Conservation (phyloP, 108 stramenopile species). For the Nitzschia sp. region DNA sequence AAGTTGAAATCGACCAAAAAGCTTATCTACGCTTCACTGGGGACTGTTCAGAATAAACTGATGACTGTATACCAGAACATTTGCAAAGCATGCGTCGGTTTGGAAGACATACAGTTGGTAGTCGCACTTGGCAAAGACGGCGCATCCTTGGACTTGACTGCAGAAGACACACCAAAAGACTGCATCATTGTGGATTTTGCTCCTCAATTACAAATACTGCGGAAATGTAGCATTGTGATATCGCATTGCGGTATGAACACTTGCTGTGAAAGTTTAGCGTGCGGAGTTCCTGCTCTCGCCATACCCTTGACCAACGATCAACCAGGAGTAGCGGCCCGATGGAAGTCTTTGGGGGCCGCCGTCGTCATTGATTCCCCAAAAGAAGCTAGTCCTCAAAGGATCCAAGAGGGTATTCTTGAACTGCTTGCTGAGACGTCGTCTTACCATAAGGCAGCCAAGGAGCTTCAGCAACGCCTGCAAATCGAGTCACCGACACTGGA, state of each 20-base stretch:
- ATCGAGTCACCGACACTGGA: slow-evolving; percentile 2
- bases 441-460: neutral
- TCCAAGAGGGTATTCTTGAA: neutral
- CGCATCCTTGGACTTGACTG: neutral
- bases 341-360: slow-evolving; percentile 3
- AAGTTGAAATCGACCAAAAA: neutral
- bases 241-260: slow-evolving; percentile 16
- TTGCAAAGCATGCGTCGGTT: neutral
- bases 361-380: neutral
- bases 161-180: neutral
- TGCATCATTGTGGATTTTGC: slow-evolving; percentile 2
- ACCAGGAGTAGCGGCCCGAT: slow-evolving; percentile 10
- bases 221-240: neutral
- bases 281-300: slow-evolving; percentile 4
- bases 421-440: neutral
- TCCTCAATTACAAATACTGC: slow-evolving; percentile 6
- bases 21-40: slow-evolving; percentile 13
- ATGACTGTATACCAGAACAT: neutral
- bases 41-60: slow-evolving; percentile 13
- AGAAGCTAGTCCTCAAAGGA: neutral
- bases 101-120: slow-evolving; percentile 8
- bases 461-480: neutral
- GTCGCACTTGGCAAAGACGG: slow-evolving; percentile 7
- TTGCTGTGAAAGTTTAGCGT: neutral
- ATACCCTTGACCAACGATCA: slow-evolving; percentile 12